Base-by-base conservation (phyloP, 345 rosid species). In the Sonneratia alba region DNA sequence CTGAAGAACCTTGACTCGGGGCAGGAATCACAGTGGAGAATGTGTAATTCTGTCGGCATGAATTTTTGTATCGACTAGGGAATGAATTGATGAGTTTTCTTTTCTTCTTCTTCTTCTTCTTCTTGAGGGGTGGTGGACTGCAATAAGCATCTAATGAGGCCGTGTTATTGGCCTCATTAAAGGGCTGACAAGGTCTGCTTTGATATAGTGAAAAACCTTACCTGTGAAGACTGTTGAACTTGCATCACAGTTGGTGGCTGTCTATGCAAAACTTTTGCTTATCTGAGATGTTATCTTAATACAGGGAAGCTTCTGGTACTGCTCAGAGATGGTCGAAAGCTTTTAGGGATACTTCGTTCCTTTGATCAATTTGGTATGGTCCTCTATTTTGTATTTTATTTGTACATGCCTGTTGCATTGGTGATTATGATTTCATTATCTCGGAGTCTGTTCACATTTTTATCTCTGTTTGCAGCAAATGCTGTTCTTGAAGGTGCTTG, bases 401-500 rank as follows among this genome's bases (percentile, higher is more conserved):
- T 68, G 70, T 6, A 67, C 45, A 9, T 47, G 51, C 14, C 51
- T 47, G 51, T 10, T 47, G 66, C 36, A 21, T 51, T 64, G 32
- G 18, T 27, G 2, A 38, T 47, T n/a, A 7, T 70, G 16, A 40
- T 15, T 63, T 59, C 42, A 71, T 45, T 21, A 40, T 19, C 36
- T 9, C 56, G 56, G 53, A 21, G 55, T 68, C 72, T 8, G 19
- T 73, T n/a, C 34, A 70, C 64, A 56, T 34, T 9, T 36, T 55
- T 19, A 19, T n/a, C 71, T 7, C 66, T 36, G 57, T 36, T 42
- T 71, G 81, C 86, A 95, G 99, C 99, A 67, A 95, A 95, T 87
- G 99, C 98, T 72, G 98, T 92, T 78, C 87, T 92, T 61, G 99
- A 95, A 83, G 85, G 94, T 75, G 98, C 99, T 7, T 90, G 98